Percentiles rank a stretch among this genome's conserved stretches.
Conservation (phyloP, 176 grass and related monocot genomes). For the Raddia distichophylla region DNA sequence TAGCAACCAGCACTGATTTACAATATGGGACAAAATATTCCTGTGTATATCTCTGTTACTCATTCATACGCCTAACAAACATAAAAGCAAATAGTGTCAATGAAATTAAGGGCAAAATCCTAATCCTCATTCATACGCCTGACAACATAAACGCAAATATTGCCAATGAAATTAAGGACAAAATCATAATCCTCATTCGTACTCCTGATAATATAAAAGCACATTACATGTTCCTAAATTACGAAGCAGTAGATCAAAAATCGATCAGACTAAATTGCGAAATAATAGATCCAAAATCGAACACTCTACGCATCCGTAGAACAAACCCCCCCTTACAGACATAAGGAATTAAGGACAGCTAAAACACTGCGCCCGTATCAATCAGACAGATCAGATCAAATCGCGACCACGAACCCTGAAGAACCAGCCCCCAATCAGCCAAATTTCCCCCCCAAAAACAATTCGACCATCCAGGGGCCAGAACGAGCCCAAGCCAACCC, state of each 20-base stretch:
- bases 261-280: neutral
- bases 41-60: no score
- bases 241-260: neutral
- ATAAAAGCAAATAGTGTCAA: no score
- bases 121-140: no score
- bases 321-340: neutral
- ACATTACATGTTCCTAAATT: neutral
- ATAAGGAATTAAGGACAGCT: neutral
- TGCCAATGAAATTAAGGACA: neutral
- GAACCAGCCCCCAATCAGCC: neutral
- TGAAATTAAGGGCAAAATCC: no score
- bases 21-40: neutral
- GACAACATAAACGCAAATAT: no score
- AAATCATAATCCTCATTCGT: neutral
- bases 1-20: neutral
- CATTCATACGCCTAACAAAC: no score
- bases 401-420: neutral
- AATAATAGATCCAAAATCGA: neutral
- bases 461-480: neutral
- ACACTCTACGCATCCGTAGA: neutral
- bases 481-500: neutral
- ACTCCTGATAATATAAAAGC: neutral
- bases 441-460: neutral
- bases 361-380: neutral
- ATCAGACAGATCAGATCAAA: constrained; percentile 15